phyloP scores from a whole-genome alignment of 148 eudicot genomes.

The Spergularia marina region DNA sequence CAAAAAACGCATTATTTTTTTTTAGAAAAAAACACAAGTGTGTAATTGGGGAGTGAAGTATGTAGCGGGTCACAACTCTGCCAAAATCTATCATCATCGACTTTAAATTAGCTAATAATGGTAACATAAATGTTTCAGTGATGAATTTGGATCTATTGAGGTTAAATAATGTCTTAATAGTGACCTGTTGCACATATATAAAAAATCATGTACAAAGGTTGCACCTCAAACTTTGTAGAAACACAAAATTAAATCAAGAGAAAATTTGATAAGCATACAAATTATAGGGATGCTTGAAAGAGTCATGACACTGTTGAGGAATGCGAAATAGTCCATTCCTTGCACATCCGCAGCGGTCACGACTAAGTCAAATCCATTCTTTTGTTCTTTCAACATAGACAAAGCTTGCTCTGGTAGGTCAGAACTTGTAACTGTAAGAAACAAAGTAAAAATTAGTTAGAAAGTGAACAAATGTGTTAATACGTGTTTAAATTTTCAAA shows the following conservation, averaged over 20 bases:
- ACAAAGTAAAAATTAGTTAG: not conserved
- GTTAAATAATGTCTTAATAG: too few relatives aligned
- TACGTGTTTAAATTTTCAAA: too few relatives aligned
- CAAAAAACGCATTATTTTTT: too few relatives aligned
- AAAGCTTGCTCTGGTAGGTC: slow-evolving; percentile 27
- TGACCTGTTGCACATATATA: too few relatives aligned
- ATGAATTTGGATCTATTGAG: too few relatives aligned
- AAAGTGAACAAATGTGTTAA: not conserved
- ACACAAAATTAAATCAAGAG: too few relatives aligned
- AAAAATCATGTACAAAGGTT: not conserved
- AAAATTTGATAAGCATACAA: slow-evolving; percentile 25
- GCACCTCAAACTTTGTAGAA: not conserved
- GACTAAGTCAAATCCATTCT: slow-evolving; percentile 28
- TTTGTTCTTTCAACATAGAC: slow-evolving; percentile 24
- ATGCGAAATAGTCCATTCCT: slow-evolving; percentile 29
- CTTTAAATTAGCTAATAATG: too few relatives aligned
- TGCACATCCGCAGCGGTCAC: slow-evolving; percentile 32
- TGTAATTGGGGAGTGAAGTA: too few relatives aligned
- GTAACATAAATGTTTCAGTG: too few relatives aligned
- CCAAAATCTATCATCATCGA: too few relatives aligned
- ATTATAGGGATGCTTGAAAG: slow-evolving; percentile 26
- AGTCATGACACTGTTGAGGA: slow-evolving; percentile 10
- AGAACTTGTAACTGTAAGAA: slow-evolving; percentile 28
- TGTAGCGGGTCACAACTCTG: too few relatives aligned
- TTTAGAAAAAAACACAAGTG: too few relatives aligned